Base-by-base conservation (phyloP, 2,329 filamentous ascomycete genomes). In the Penicillium sp. region DNA sequence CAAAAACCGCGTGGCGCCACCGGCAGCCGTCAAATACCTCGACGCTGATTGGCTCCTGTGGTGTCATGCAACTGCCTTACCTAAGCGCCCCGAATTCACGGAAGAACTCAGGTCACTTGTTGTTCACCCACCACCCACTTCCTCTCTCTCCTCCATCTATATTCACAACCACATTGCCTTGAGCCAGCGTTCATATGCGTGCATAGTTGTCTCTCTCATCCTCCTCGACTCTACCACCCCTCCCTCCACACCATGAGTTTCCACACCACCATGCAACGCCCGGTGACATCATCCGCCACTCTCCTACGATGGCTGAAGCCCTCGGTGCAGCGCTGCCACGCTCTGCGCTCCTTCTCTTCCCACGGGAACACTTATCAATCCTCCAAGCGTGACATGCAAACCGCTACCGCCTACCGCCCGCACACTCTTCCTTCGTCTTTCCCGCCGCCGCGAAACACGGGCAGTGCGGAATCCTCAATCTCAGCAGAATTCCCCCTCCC, bases 401-500 rank as follows among this genome's bases (percentile, higher is more conserved):
- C 85, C 10, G 83, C 83, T 26, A 86, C 84, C 15, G 83, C 83
- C 41, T 85, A 86, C 62, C 82, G 81, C 51, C 84, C 85, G 17
- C 80, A 84, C 52, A 77, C 78, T 2, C 70, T 88, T n/a, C 76
- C 80, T 13, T 71, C 79, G 1, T 75, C 79, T 40, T 80, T 82
- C 59, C 81, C 83, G 10, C 77, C 78, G 36, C 82, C 83, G 37
- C 79, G 83, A 59, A 86, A 83, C 68, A 69, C 76, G 27, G 79
- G 79, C n/a, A 71, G 81, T 24, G 80, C 82, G 44, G 82, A 87
- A 48, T 83, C 81, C 9, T 86, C 85, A 24, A 85, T 87, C 61
- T 78, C 82, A 8, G 78, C 79, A 30, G 75, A 75, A 30, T 73
- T 75, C 59, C 71, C 79, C 45, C 71, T 76, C 55, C 76, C 79